A percentile compares a stretch with the other conserved stretches of the same genome.
Evolutionary conservation across 805 yeast species (phyloP).

Genomic region (Starmera quercuum): DNA sequence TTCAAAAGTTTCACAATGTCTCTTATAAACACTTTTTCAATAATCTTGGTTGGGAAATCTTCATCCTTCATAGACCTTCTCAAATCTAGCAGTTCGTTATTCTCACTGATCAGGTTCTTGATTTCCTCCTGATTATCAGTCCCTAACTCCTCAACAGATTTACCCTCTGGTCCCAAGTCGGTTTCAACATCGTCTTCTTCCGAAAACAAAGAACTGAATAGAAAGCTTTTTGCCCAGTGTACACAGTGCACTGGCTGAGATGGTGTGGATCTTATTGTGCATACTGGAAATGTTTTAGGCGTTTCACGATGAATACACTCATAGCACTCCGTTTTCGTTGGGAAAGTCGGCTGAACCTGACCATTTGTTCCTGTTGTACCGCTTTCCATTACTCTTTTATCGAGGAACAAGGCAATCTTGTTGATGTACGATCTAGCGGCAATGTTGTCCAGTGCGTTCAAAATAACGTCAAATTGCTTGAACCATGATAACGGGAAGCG

Average conservation of each 20-base stretch:
- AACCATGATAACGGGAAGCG: constrained; percentile 74
- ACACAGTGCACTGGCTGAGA: constrained; percentile 93
- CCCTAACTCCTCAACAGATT: constrained; percentile 39
- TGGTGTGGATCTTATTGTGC: constrained; percentile 95
- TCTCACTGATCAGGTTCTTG: constrained; percentile 56
- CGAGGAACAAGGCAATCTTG: constrained; percentile 64
- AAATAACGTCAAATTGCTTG: constrained; percentile 65
- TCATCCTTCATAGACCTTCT: constrained; percentile 29
- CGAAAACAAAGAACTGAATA: constrained; percentile 74
- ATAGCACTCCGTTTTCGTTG: constrained; percentile 82
- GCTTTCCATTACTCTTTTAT: constrained; percentile 77
- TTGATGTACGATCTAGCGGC: constrained; percentile 92
- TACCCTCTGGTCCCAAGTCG: constrained; percentile 22
- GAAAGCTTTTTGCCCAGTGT: constrained; percentile 93
- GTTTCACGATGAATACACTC: constrained; percentile 85
- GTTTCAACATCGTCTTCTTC: constrained; percentile 30
- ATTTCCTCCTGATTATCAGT: constrained; percentile 60
- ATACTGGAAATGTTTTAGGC: constrained; percentile 89
- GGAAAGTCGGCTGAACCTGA: constrained; percentile 86
- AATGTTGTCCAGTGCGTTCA: constrained; percentile 89
- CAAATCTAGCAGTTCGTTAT: constrained; percentile 52
- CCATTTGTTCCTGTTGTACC: constrained; percentile 96
- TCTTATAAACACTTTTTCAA: constrained; percentile 53
- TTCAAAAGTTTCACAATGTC: constrained; percentile 71
- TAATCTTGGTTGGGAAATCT: constrained; percentile 34